Evolutionary conservation across 2,329 filamentous ascomycete species (phyloP), one percentile per base, ranked within the genome.

Genomic region (Microsporum ferrugineum): DNA sequence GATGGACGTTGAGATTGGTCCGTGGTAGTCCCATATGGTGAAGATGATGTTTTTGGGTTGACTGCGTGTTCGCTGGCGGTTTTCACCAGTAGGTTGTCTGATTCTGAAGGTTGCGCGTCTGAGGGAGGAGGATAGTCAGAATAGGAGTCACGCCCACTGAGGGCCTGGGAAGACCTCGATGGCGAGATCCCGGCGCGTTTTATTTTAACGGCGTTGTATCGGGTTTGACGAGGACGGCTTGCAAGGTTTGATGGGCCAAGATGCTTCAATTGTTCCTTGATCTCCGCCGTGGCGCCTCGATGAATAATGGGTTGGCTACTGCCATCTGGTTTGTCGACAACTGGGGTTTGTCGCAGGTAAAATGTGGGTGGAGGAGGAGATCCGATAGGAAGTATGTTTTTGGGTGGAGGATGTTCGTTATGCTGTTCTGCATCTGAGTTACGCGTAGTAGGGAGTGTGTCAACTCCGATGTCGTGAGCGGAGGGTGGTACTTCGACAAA

Each of bases 181-280:
- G 63, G 34, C 31, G 7, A 73, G 76, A 65, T 74, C 51, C 70
- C 68, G 12, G 78, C 82, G 12, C 82, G 83, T 70, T 87, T 87
- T 71, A 87, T 86, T 71, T 86, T 86, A 64, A 87, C 84, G 7
- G 78, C 80, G 61, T 79, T 79, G 70, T 83, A 85, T 39, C 84
- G 81, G 5, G 84, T 87, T 39, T 80, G 73, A 59, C 82, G 81
- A 2, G 84, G 84, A 47, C 79, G 76, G 64, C 78, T 83, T 23
- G 84, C 84, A 14, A 81, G 75, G 66, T 87, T 87, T 17, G 82
- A 85, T 0, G 84, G 84, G 3, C 84, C 84, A 1, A 87, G 77
- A 67, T 86, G 82, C 67, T 82, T 84, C 23, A 86, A 71, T 61
- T 86, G 83, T 66, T 85, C 77, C 56, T 78, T 77, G 57, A 85